Evolutionary conservation across 345 rosid genomes (phyloP).

Genomic region (Lepidium sativum): DNA sequence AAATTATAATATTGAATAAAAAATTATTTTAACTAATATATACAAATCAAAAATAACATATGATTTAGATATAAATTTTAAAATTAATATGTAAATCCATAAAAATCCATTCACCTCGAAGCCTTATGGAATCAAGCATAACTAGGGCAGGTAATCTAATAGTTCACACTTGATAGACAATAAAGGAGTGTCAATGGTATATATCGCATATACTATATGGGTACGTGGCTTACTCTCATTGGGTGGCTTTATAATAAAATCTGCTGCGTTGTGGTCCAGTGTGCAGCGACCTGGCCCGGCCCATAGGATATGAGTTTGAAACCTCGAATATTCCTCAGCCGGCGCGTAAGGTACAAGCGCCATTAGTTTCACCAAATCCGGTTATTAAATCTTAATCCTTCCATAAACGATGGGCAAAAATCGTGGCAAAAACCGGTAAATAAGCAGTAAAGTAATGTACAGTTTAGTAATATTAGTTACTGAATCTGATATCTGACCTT

Average conservation of each 20-base stretch:
- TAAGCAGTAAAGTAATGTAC: background rate
- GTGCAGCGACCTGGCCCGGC: conserved; percentile 2
- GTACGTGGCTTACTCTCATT: background rate
- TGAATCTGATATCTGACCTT: conserved; percentile 4
- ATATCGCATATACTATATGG: too few species aligned
- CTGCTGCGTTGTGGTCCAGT: background rate
- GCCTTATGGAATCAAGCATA: too few species aligned
- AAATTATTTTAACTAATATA: too few species aligned
- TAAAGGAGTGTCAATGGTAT: too few species aligned
- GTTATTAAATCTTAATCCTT: background rate
- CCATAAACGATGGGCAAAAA: background rate
- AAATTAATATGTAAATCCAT: too few species aligned
- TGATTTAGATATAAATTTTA: too few species aligned
- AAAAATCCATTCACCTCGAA: too few species aligned
- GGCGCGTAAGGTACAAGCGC: conserved; percentile 8
- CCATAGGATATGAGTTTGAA: conserved; percentile 13
- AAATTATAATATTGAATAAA: too few species aligned
- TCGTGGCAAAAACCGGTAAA: conserved; percentile 16
- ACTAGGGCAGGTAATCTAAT: too few species aligned
- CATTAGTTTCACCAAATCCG: background rate
- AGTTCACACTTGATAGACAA: too few species aligned
- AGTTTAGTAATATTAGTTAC: background rate
- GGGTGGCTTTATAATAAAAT: background rate
- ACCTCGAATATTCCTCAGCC: conserved; percentile 25
- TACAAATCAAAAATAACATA: too few species aligned